phyloP scores from a whole-genome alignment of 805 yeast genomes.

The Saturnispora halmiae region DNA sequence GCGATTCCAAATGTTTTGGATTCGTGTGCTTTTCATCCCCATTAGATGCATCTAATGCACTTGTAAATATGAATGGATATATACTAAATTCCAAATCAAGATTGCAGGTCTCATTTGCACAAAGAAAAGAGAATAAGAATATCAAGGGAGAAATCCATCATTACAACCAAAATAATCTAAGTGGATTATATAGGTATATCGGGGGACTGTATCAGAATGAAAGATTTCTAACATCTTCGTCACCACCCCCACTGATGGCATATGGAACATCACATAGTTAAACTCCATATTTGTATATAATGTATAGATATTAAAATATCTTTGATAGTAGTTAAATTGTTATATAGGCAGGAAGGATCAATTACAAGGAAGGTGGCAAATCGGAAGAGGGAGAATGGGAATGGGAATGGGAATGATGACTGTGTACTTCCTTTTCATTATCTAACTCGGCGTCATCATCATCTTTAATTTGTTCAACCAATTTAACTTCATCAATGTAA shows the following conservation, averaged over 20 bases:
- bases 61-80: constrained; percentile 52
- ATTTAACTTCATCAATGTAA: constrained; percentile 89
- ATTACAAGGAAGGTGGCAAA: constrained; percentile 29
- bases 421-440: constrained; percentile 11
- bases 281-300: not conserved
- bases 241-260: no score
- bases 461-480: constrained; percentile 80
- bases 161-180: constrained; percentile 29
- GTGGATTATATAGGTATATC: constrained; percentile 21
- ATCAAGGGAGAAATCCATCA: constrained; percentile 28
- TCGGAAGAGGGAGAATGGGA: constrained; percentile 19
- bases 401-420: not conserved
- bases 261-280: no score
- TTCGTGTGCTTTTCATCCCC: constrained; percentile 68
- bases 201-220: constrained; percentile 14
- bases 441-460: constrained; percentile 49
- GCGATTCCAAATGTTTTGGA: constrained; percentile 66
- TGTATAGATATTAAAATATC: no score
- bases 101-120: constrained; percentile 61
- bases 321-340: no score
- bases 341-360: no score
- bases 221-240: no score
- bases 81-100: constrained; percentile 28
- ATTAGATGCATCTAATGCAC: constrained; percentile 59
- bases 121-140: constrained; percentile 51